Evolutionary conservation across 139 green algal genomes (phyloP), one percentile per base, ranked within the genome.

Genomic region (Desmodesmus armatus): DNA sequence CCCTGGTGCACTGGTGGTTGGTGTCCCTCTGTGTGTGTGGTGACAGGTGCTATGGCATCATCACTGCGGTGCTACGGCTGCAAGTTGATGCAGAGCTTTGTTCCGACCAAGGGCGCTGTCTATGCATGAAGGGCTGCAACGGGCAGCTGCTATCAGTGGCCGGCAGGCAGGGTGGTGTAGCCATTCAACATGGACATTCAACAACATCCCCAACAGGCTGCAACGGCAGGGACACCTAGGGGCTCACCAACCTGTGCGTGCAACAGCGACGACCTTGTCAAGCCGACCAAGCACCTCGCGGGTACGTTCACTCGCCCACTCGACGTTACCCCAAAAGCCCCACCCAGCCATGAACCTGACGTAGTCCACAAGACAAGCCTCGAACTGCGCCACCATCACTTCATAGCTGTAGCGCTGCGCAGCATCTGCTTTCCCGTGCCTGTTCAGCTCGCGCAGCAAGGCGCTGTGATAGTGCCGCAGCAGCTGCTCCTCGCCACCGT

Each of bases 311-410:
- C 71, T 43, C 7, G 82, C 82, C 87, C 87, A 91, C 0, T 27
- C 2, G 0, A 65, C 73, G 62, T 79, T 87, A n/a, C 88, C 88
- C 88, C 88, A 91, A 39, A 78, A 72, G 23, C 88, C 87, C 81
- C 90, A 93, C 5, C 90, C 90, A 19, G 87, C 90, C 90, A 93
- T 92, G 69, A 92, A 93, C 7, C 90, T 81, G 33, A 92, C 90
- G 39, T 91, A 93, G 69, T 93, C 90, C 5, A 83, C 21, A 47
- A 93, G 11, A 31, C 65, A 78, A 25, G 87, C 39, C 6, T 88
- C 86, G 21, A 80, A 82, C 37, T 91, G 89, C 1, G 49, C 53
- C 31, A 13, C 5, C 67, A 87, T 82, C 17, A 85, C 67, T 3
- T 65, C 81, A 21, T 67, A 47, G 0, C 40, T 69, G 77, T 91